phyloP scores from a whole-genome alignment of 495 filamentous ascomycete genomes.

The Penicillium steckii region DNA sequence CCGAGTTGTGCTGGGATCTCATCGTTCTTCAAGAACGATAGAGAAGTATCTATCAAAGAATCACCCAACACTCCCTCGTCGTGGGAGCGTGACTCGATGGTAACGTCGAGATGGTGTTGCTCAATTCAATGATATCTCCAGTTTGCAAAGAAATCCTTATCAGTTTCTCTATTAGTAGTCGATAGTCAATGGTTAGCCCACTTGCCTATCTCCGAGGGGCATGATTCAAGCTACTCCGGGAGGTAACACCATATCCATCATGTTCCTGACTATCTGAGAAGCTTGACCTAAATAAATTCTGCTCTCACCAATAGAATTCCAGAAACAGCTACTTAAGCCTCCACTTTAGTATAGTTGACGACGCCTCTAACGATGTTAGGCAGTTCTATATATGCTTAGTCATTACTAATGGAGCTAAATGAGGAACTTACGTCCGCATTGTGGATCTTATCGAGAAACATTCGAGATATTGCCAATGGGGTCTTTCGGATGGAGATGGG shows the following conservation, averaged over 20 bases:
- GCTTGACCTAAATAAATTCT: background rate
- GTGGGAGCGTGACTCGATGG: no score
- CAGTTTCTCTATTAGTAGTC: no score
- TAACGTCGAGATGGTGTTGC: no score
- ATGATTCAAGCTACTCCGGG: background rate
- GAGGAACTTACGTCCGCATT: background rate
- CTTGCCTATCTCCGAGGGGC: background rate
- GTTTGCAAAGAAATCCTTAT: no score
- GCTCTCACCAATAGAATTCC: background rate
- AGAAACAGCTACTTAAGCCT: background rate
- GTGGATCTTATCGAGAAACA: background rate
- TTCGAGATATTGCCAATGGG: background rate
- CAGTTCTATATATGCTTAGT: background rate
- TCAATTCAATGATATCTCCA: no score
- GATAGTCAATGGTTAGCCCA: no score
- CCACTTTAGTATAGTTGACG: background rate
- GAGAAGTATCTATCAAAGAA: no score
- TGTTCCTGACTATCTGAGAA: background rate
- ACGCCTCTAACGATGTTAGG: background rate
- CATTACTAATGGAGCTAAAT: background rate
- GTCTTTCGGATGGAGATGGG: background rate
- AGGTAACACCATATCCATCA: no score
- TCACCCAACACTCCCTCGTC: no score
- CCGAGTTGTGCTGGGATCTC: no score
- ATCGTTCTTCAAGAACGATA: no score